phyloP scores from a whole-genome alignment of 2,329 filamentous ascomycete species.

The Tolypocladium cylindrosporum region DNA sequence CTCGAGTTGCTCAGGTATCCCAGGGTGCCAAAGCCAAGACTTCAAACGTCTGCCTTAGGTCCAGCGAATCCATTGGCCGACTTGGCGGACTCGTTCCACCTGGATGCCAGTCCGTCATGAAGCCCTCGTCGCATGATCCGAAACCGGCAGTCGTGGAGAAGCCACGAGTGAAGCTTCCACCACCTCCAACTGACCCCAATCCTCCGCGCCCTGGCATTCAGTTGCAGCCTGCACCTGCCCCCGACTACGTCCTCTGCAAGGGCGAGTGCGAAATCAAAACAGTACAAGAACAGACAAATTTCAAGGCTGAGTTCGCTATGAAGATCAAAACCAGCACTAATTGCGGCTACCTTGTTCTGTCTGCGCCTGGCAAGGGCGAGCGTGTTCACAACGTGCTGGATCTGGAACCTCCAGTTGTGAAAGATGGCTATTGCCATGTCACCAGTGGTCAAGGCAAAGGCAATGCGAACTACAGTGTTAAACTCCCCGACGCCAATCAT shows the following conservation, averaged over 20 bases:
- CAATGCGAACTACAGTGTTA: slow-evolving; percentile 7
- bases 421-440: slow-evolving; percentile 13
- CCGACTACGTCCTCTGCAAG: slow-evolving; percentile 8
- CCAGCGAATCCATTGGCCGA: not conserved
- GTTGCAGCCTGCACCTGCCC: not conserved
- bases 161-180: not conserved
- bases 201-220: not conserved
- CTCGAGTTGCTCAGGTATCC: not conserved
- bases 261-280: slow-evolving; percentile 10
- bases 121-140: not conserved
- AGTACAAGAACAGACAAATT: not conserved
- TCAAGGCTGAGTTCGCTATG: slow-evolving; percentile 8
- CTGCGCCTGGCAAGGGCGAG: slow-evolving; percentile 3
- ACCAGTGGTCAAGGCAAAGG: not conserved
- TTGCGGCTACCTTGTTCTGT: slow-evolving; percentile 11
- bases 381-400: slow-evolving; percentile 11
- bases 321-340: slow-evolving; percentile 7
- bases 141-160: not conserved
- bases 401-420: slow-evolving; percentile 8
- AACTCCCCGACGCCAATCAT: slow-evolving; percentile 6
- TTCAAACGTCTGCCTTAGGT: not conserved
- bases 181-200: not conserved
- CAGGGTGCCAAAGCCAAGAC: not conserved
- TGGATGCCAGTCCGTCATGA: not conserved
- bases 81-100: slow-evolving; percentile 2